Evolutionary conservation across 2,329 filamentous ascomycete genomes (phyloP), one percentile per base, ranked within the genome.

Genomic region (Hypoxylon sp.): DNA sequence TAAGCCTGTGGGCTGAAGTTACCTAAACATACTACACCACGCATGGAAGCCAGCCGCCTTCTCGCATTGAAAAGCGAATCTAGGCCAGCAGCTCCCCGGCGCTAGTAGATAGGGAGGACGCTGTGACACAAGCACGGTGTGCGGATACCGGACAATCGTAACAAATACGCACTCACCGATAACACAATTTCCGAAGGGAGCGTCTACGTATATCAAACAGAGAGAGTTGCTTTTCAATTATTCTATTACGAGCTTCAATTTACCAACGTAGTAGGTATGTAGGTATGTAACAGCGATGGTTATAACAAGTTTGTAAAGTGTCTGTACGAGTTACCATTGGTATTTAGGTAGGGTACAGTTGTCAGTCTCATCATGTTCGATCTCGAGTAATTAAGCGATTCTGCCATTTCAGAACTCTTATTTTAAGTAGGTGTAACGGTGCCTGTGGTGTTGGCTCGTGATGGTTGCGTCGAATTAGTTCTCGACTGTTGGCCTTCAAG

Each of bases 1-100:
- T 8, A 40, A 30, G 27, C 27, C 46, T 17, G 30, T 49, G 53
- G 54, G 33, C 30, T 40, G 51, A 42, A 61, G 40, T 50, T 35
- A 27, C 3, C 3, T 27, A 27, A 3, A 27, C 25, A 27, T 27
- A 49, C 31, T 22, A 53, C 64, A 49, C 37, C 33, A 51, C 53
- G 31, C 59, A 27, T 27, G 25, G 3, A 58, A 48, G 56, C 60
- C 55, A 64, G 55, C 59, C 44, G 60, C 40, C 61, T 58, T 27
- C 64, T 31, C 60, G 70, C 68, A 62, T 68, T 27, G 20, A 44
- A 25, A 64, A 46, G 64, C 59, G 42, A 60, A 50, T 66, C 61
- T 63, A 67, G 66, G 55, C 63, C 63, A 61, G 56, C 50, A 40
- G 61, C 44, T 56, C 49, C 13, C 54, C 53, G 40, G 48, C 48